Evolutionary conservation across 2,329 filamentous ascomycete species (phyloP), one percentile per base, ranked within the genome.

Genomic region (Colletotrichum australisinense): DNA sequence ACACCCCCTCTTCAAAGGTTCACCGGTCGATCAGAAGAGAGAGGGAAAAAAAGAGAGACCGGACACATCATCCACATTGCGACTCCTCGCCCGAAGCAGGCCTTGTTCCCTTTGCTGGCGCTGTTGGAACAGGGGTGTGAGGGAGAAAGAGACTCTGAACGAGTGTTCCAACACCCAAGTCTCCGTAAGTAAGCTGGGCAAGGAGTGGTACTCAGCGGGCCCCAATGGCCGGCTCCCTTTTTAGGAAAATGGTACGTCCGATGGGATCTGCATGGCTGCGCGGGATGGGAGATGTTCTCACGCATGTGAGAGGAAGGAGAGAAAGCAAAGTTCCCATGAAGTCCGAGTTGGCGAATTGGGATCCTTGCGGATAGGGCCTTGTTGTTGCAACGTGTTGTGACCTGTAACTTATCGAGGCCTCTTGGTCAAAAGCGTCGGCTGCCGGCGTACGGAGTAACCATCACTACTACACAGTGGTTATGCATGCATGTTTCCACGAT

Each of bases 11-110:
- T 49, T 24, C 24, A 28, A 28, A 46, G 28, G 28, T 38, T 62
- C 60, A 73, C 67, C 71, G 67, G 57, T 72, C 67, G 60, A 73
- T 71, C 67, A 38, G 49, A 73, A 66, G n/a, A 56, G n/a, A 6
- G 1, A 46, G n/a, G n/a, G n/a, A 7, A 46, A 73, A 66, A 22
- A 46, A 24, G 12, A 49, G 6, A 46, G 19, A 49, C 19, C 52
- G 69, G 58, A 63, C 63, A 57, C 65, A 42, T 53, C 16, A 22
- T 58, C 65, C 69, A 35, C 53, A 59, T 63, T 59, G 30, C 65
- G 42, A 52, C 65, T 63, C 58, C 14, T 69, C 53, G 65, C 69
- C 69, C 69, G 69, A 72, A 24, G 24, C 16, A n/a, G 42, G 19
- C 42, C 42, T 49, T 49, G 42, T 49, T 49, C 42, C 14, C 11